Conservation (phyloP, 305 asterid genomes). For the Fraxinus albicans region DNA sequence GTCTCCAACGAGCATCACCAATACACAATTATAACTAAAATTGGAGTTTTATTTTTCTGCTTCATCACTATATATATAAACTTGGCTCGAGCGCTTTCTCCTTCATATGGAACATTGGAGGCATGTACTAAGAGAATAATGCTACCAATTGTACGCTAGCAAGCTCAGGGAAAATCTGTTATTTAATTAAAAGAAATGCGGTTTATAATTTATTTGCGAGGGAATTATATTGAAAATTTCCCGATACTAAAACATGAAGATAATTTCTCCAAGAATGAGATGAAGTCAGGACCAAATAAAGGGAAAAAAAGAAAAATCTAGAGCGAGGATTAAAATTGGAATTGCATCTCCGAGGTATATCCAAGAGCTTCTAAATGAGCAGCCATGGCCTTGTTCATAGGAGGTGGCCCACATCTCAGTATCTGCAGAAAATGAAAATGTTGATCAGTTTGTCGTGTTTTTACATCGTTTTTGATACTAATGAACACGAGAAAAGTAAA, state of each 20-base stretch:
- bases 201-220: background rate
- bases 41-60: background rate
- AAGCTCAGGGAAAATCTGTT: background rate
- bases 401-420: slow-evolving; percentile 65
- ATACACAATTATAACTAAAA: background rate
- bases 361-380: slow-evolving; percentile 59
- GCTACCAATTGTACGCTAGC: background rate
- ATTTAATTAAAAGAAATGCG: background rate
- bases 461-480: background rate
- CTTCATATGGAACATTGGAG: background rate
- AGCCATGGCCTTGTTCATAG: slow-evolving; percentile 69
- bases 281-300: background rate
- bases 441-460: background rate
- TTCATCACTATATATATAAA: background rate
- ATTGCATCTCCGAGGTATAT: slow-evolving; percentile 53
- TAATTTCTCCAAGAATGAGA: background rate
- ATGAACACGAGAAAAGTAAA: background rate
- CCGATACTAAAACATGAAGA: background rate
- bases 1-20: background rate
- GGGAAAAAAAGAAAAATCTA: background rate
- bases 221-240: background rate
- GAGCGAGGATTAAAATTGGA: slow-evolving; percentile 37
- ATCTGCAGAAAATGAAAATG: slow-evolving; percentile 33
- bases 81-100: background rate
- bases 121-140: background rate